A percentile compares a stretch with the other conserved stretches of the same genome.
Conservation (phyloP, 2,329 filamentous ascomycete genomes). For the Pyrenochaeta sp. region DNA sequence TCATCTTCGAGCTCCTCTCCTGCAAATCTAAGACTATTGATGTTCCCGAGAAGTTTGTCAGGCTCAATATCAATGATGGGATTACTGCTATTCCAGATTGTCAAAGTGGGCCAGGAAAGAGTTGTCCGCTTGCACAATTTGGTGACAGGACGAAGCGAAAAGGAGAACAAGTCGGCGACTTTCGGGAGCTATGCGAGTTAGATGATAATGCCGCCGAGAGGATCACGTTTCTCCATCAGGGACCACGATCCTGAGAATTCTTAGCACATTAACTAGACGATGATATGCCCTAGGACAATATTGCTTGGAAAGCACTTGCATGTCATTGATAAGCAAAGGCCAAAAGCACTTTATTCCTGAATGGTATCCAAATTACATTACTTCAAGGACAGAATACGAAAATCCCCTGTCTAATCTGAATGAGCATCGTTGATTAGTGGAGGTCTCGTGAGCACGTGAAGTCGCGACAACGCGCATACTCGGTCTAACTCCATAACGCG, state of each 20-base stretch:
- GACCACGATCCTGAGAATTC: not conserved
- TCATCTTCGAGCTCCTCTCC: slow-evolving; percentile 62
- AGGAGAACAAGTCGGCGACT: slow-evolving; percentile 55
- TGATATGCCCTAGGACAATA: not conserved
- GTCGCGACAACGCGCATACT: slow-evolving; percentile 4
- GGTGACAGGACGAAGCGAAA: slow-evolving; percentile 49
- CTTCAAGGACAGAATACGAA: not conserved
- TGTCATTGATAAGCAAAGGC: too few species aligned
- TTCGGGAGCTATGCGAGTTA: slow-evolving; percentile 58
- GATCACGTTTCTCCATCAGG: slow-evolving; percentile 61
- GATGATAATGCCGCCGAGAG: slow-evolving; percentile 47
- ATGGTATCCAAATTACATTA: not conserved
- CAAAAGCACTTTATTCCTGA: too few species aligned
- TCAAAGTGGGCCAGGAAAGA: slow-evolving; percentile 55
- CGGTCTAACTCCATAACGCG: slow-evolving; percentile 17
- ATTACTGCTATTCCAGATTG: slow-evolving; percentile 60
- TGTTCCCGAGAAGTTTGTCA: slow-evolving; percentile 49
- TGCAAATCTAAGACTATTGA: slow-evolving; percentile 30
- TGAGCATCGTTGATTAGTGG: too few species aligned
- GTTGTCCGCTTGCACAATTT: slow-evolving; percentile 58
- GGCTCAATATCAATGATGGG: slow-evolving; percentile 66
- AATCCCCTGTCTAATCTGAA: not conserved
- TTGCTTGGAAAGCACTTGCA: too few species aligned
- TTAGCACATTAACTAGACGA: not conserved
- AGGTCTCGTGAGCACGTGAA: slow-evolving; percentile 17